Evolutionary conservation across 2,329 filamentous ascomycete species (phyloP).

Genomic region (Mycocentrospora acerina): DNA sequence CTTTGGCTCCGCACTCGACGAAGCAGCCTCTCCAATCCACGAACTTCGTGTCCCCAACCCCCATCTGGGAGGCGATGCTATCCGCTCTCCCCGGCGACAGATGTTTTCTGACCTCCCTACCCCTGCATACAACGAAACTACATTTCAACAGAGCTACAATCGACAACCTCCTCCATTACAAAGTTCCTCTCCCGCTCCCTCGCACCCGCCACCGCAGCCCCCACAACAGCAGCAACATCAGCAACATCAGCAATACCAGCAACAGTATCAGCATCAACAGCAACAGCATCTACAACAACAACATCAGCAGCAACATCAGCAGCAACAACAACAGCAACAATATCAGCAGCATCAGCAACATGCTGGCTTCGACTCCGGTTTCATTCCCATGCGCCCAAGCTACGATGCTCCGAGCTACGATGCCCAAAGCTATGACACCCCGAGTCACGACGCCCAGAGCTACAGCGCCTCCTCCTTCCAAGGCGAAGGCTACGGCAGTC

Average conservation of each 20-base stretch:
- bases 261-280: slow-evolving; percentile 31
- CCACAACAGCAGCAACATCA: slow-evolving; percentile 17
- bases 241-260: slow-evolving; percentile 8
- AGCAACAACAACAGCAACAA: slow-evolving; percentile 14
- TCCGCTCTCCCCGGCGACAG: slow-evolving; percentile 65
- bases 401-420: slow-evolving; percentile 47
- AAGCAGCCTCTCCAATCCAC: slow-evolving; percentile 46
- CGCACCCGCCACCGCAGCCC: slow-evolving; percentile 27
- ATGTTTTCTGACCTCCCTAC: slow-evolving; percentile 69
- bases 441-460: slow-evolving; percentile 47
- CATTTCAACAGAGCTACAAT: slow-evolving; percentile 44
- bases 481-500: slow-evolving; percentile 35
- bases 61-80: slow-evolving; percentile 55
- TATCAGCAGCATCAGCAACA: slow-evolving; percentile 30
- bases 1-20: slow-evolving; percentile 71
- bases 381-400: slow-evolving; percentile 53
- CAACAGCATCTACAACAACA: slow-evolving; percentile 30
- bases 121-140: slow-evolving; percentile 61
- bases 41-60: slow-evolving; percentile 48
- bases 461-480: slow-evolving; percentile 35
- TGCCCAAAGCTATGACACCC: too few relatives aligned
- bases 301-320: slow-evolving; percentile 17
- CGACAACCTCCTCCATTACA: slow-evolving; percentile 27
- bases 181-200: slow-evolving; percentile 22
- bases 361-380: slow-evolving; percentile 51